A percentile compares a stretch with the other conserved stretches of the same genome.
Conservation (phyloP, 352 stramenopile species). For the Phytophthora tentaculata region DNA sequence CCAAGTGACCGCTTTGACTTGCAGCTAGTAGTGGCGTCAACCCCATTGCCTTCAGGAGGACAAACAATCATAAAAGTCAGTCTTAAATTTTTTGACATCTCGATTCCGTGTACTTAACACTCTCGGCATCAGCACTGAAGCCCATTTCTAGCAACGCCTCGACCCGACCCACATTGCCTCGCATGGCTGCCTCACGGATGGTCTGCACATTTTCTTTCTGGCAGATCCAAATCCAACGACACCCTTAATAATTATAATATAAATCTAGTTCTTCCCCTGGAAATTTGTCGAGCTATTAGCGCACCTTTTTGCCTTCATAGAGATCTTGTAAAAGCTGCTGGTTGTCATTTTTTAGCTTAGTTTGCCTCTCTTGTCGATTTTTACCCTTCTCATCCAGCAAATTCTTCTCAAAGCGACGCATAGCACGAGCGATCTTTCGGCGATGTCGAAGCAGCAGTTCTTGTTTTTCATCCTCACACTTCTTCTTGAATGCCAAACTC, state of each 20-base stretch:
- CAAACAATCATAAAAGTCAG: not conserved
- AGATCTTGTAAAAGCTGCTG: constrained; percentile 46
- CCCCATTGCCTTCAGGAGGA: constrained; percentile 57
- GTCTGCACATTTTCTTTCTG: constrained; percentile 75
- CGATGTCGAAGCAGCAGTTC: constrained; percentile 40
- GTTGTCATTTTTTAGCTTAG: constrained; percentile 47
- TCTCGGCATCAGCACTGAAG: constrained; percentile 65
- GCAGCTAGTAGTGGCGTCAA: constrained; percentile 68
- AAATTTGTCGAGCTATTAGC: not conserved
- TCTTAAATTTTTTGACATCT: not conserved
- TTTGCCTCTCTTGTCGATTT: constrained; percentile 36
- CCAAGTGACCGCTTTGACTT: constrained; percentile 53
- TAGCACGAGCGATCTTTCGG: constrained; percentile 43
- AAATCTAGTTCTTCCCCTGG: no score
- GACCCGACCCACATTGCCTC: constrained; percentile 56
- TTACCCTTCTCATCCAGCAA: constrained; percentile 42
- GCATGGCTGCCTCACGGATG: constrained; percentile 71
- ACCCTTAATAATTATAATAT: no score
- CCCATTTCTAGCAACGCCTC: constrained; percentile 53
- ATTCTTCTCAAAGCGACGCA: constrained; percentile 45
- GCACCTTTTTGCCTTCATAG: constrained; percentile 42
- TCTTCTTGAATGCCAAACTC: constrained; percentile 42
- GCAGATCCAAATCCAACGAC: not conserved
- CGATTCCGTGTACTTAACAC: no score
- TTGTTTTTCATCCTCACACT: constrained; percentile 42